Base-by-base conservation (phyloP, 176 grass and related monocot genomes). In the Aegilops longissima region DNA sequence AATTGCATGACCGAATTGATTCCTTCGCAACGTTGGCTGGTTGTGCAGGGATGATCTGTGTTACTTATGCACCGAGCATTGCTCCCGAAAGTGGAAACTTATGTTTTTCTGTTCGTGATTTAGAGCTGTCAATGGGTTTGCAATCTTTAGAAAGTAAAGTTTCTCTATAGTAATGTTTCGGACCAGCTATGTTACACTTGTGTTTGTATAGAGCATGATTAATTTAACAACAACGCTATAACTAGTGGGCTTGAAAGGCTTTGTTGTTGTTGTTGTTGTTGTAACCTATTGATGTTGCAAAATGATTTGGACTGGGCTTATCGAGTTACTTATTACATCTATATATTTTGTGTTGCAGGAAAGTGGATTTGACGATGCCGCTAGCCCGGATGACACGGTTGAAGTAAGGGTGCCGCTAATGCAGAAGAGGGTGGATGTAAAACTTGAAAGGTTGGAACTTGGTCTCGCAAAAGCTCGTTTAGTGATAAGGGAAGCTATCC, bases 271-370 rank as follows among this genome's bases (percentile, higher is more conserved):
- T 14, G 4, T 13, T 51, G 0, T 47, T 47, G 44, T 12, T 47
- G 14, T 13, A 81, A 47, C 27, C 2, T 81, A 49, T 14, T 18
- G 5, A 12, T 20, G 10, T 31, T 69, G 5, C 17, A 47, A 52
- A 44, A 49, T 49, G 45, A 18, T 24, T 85, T 29, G 14, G 5
- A 12, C 25, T 78, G 33, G 2, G 13, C 9, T 9, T 68, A 30
- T 14, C 11, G 61, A 34, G 4, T 36, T 38, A 12, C n/a, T 82
- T 66, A 8, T 82, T 66, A 8, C 0, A 74, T 30, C 4, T 1
- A 13, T 54, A 20, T 74, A 84, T 69, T 36, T 5, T 47, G 20
- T 84, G 8, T n/a, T 31, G 12, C 68, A 91, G 92, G 90, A 10
- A 64, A 64, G n/a, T 13, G 18, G 34, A 75, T 49, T 44, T 33